Evolutionary conservation across 495 filamentous ascomycete species (phyloP).

Genomic region (Penicillium odoratum): DNA sequence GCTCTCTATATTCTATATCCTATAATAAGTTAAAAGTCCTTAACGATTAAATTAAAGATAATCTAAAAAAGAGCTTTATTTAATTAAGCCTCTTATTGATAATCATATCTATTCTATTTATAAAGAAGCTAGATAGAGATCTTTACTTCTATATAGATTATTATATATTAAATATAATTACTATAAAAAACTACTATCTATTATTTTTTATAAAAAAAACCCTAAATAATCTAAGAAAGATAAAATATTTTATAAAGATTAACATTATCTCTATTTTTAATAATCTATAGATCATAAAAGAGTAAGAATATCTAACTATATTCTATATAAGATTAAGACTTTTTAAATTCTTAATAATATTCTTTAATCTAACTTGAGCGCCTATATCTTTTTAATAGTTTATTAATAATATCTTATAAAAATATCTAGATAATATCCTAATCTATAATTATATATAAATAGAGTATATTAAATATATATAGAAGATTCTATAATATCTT

Average conservation of each 20-base stretch:
- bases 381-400: not conserved
- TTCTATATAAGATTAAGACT: not conserved
- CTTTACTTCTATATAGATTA: slow-evolving; percentile 1
- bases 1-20: not conserved
- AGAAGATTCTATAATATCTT: not conserved
- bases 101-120: slow-evolving; percentile 1
- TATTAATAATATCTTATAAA: slow-evolving; percentile 2
- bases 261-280: slow-evolving; percentile 6
- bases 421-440: not conserved
- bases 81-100: slow-evolving; percentile 1
- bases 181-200: not conserved
- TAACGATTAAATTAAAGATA: not conserved
- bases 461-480: slow-evolving; percentile 4
- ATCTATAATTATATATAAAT: not conserved
- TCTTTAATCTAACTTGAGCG: not conserved
- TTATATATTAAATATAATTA: not conserved
- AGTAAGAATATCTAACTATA: not conserved
- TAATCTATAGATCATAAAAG: not conserved
- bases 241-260: slow-evolving; percentile 1
- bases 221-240: slow-evolving; percentile 1
- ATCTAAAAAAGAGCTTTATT: not conserved
- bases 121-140: slow-evolving; percentile 1
- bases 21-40: not conserved
- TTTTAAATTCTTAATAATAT: not conserved
- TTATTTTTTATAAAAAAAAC: not conserved